Evolutionary conservation across 2,329 filamentous ascomycete genomes (phyloP), one percentile per base, ranked within the genome.

Genomic region (Trematosphaeria pertusa): DNA sequence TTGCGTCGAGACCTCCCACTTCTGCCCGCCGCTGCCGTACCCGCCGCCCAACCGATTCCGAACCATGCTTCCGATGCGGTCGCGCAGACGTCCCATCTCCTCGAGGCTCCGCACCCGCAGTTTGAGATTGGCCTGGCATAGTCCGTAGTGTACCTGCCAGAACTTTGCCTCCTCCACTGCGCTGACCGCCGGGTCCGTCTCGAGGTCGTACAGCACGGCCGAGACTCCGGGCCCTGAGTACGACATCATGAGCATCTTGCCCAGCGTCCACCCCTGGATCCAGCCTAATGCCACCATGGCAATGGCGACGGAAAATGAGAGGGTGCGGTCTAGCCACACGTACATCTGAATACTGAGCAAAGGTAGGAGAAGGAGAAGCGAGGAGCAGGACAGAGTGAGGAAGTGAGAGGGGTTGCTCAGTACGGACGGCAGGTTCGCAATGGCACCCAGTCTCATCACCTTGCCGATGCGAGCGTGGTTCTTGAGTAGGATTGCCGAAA

Each of bases 71-170:
- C 84, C 81, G 38, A 97, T 83, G 35, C 89, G 85, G 53, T 88
- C 86, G 47, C 92, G 83, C 55, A 97, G 73, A 61, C 87, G 87
- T 48, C 81, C 80, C 48, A 95, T 76, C 5, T 86, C 82, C 11
- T 87, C 83, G 51, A 74, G 63, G 4, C 86, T 87, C 52, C 75
- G 69, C 19, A 96, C 83, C 48, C 86, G 82, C 15, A 99, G 73
- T 71, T 91, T 95, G 57, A 99, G 72, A 67, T 95, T 97, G 7
- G 94, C 94, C 88, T 97, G 96, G 66, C 91, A 96, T 31, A 97
- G 79, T 1, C 93, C 92, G 69, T 97, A 97, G 73, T 99, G 94
- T 11, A 97, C 94, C 76, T 99, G 94, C 94, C 94, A 99, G 72
- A 99, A 96, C 67, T 91, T 87, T 1, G 92, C 93, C 64, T 97